Evolutionary conservation across 345 rosid species (phyloP).

Genomic region (Conringia planisiliqua): DNA sequence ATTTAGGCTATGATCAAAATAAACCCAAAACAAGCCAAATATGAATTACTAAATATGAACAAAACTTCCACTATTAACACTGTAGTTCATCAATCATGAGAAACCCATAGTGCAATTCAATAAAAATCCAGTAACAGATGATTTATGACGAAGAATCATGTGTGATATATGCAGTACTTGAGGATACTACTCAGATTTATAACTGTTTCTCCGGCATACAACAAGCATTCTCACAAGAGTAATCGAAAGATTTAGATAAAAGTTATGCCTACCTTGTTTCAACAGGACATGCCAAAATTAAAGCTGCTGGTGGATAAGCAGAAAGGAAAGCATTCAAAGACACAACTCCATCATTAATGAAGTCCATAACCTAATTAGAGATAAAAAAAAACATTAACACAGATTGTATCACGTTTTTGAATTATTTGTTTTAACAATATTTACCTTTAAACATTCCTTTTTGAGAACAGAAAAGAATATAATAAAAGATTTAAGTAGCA

Average conservation of each 20-base stretch:
- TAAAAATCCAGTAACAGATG: neutral
- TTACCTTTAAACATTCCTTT: neutral
- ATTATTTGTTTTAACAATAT: neutral
- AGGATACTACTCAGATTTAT: neutral
- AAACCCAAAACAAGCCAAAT: neutral
- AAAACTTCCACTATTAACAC: neutral
- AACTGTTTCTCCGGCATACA: neutral
- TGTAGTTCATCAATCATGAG: constrained; percentile 3
- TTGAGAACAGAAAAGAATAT: neutral
- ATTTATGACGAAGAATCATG: neutral
- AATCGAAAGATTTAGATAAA: constrained; percentile 5
- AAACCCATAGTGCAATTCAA: neutral
- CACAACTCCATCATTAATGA: constrained; percentile 87
- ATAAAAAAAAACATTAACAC: neutral
- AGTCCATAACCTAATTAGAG: constrained; percentile 81
- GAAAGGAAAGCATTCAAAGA: constrained; percentile 80
- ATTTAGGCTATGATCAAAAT: constrained; percentile 13
- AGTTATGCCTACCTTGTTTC: constrained; percentile 59
- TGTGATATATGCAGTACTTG: neutral
- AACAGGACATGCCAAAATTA: constrained; percentile 63
- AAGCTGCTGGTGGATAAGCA: constrained; percentile 65
- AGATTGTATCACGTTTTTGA: neutral
- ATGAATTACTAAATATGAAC: neutral
- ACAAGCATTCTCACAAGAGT: neutral
- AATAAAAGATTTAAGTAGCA: too few relatives aligned